phyloP scores from a whole-genome alignment of 2,329 filamentous ascomycete genomes.

The Metarhizium humberi region DNA sequence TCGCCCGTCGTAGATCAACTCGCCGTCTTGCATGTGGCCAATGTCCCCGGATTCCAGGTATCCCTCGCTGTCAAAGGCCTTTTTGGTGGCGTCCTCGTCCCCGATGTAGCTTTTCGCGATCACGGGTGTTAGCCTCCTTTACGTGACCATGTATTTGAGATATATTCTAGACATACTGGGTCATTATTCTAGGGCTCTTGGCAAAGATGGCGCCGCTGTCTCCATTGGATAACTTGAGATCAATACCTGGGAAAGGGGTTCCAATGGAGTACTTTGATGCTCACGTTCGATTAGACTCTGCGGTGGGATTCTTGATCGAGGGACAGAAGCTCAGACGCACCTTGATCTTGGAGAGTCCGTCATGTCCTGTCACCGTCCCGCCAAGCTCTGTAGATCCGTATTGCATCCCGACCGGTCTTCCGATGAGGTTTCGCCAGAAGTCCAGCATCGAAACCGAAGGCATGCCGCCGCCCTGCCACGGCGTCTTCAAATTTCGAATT shows the following conservation, averaged over 20 bases:
- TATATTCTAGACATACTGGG: not conserved
- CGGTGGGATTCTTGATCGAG: not conserved
- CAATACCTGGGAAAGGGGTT: not conserved
- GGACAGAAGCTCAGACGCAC: not conserved
- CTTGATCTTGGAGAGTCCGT: not conserved
- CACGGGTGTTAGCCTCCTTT: no score
- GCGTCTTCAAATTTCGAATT: conserved; percentile 2
- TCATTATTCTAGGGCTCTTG: conserved; percentile 10
- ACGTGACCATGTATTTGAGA: no score
- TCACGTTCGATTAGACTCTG: not conserved
- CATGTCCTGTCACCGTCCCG: not conserved
- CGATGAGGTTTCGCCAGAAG: conserved; percentile 10
- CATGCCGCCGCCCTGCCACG: conserved; percentile 4
- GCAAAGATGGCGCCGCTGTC: conserved; percentile 12
- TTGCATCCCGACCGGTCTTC: conserved; percentile 6
- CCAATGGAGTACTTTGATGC: conserved; percentile 5
- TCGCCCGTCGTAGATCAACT: conserved; percentile 13
- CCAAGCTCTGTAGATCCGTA: conserved; percentile 11
- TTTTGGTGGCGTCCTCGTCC: conserved; percentile 65
- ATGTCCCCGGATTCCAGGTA: conserved; percentile 94
- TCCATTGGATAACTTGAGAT: conserved; percentile 9
- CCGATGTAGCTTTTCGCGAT: conserved; percentile 11
- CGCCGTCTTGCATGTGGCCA: conserved; percentile 48
- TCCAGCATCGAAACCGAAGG: conserved; percentile 1
- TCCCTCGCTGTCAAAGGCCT: conserved; percentile 69